Conservation (phyloP, 345 rosid genomes). For the Syzygium jambos region DNA sequence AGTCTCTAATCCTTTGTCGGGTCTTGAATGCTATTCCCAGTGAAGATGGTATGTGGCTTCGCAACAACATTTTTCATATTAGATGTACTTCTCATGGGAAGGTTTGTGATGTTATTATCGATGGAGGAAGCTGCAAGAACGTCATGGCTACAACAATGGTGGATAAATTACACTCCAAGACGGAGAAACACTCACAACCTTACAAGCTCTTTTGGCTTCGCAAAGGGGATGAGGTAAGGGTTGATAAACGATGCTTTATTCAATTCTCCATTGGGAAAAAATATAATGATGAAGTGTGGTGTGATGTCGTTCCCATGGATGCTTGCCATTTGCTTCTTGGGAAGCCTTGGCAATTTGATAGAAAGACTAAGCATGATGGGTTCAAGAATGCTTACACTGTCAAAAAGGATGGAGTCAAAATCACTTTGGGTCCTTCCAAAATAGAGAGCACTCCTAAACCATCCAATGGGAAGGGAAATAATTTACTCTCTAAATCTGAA, state of each 20-base stretch:
- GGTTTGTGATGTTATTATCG: neutral
- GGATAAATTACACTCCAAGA: neutral
- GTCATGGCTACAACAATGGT: neutral
- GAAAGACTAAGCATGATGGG: neutral
- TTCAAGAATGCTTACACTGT: neutral
- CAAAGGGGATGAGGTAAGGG: neutral
- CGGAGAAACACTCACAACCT: fast-evolving
- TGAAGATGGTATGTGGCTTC: neutral
- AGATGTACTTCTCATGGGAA: neutral
- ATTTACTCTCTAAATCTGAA: neutral
- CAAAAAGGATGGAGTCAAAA: neutral
- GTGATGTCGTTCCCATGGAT: neutral
- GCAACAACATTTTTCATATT: neutral
- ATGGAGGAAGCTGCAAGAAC: neutral
- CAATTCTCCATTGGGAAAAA: neutral
- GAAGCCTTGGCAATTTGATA: neutral
- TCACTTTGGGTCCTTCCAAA: neutral
- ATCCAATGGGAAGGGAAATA: neutral
- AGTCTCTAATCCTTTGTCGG: neutral
- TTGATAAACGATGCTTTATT: neutral
- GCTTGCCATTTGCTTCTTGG: neutral
- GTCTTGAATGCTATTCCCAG: neutral
- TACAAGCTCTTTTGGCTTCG: neutral
- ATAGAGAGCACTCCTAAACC: neutral
- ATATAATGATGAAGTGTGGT: neutral